phyloP scores from a whole-genome alignment of 2,329 filamentous ascomycete genomes.

The Talaromyces amestolkiae region DNA sequence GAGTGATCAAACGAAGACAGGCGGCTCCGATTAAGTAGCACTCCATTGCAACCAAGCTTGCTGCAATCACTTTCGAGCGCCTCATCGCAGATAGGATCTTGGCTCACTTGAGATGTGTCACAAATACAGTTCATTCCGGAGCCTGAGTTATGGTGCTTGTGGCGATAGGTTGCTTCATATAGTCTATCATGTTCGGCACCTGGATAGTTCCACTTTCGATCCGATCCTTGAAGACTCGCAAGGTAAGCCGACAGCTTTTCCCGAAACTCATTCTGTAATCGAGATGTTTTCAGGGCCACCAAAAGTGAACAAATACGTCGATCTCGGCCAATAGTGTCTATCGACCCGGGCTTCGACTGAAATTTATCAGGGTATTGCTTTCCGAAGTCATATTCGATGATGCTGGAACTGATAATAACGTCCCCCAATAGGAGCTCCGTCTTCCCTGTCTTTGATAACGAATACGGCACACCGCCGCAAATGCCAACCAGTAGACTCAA shows the following conservation, averaged over 20 bases:
- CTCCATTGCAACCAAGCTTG: neutral
- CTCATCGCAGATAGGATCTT: constrained; percentile 3
- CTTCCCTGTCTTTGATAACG: neutral
- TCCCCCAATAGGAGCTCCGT: constrained; percentile 27
- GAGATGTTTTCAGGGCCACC: neutral
- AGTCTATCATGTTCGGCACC: constrained; percentile 9
- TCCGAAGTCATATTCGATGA: constrained; percentile 28
- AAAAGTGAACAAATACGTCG: constrained; percentile 3
- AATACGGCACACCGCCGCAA: constrained; percentile 23
- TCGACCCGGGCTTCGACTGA: neutral
- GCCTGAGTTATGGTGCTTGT: constrained; percentile 4
- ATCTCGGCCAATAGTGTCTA: constrained; percentile 9
- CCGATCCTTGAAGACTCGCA: neutral
- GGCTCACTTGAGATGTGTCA: neutral
- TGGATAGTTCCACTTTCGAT: constrained; percentile 13
- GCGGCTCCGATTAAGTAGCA: neutral
- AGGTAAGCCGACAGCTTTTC: neutral
- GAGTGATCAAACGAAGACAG: neutral
- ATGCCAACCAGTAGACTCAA: constrained; percentile 25
- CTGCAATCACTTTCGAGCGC: constrained; percentile 11
- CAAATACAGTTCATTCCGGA: neutral
- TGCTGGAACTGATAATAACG: constrained; percentile 27
- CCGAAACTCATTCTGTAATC: neutral
- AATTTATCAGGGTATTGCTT: constrained; percentile 17
- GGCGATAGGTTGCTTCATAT: constrained; percentile 18